Conservation (phyloP, 805 yeast species). For the Debaryomyces castellii region DNA sequence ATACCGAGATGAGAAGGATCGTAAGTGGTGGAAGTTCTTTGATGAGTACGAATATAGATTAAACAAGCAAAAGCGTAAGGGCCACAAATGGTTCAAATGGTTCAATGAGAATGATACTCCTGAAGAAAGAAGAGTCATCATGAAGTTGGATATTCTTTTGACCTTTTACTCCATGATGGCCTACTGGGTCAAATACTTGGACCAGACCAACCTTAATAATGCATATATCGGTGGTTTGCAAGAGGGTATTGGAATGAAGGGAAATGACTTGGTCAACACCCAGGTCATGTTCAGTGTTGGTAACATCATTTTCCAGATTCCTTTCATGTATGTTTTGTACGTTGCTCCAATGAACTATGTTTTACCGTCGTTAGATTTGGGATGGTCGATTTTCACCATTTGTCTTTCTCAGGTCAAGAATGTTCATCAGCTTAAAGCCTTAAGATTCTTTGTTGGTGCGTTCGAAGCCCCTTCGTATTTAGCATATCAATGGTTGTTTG, state of each 20-base stretch:
- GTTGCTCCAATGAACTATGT: conserved; percentile 51
- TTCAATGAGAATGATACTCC: conserved; percentile 41
- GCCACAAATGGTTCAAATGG: conserved; percentile 42
- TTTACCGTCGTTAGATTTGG: conserved; percentile 52
- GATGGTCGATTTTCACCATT: conserved; percentile 65
- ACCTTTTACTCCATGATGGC: conserved; percentile 28
- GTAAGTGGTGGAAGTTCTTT: conserved; percentile 25
- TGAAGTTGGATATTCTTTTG: conserved; percentile 22
- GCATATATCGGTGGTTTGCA: conserved; percentile 65
- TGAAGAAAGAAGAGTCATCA: conserved; percentile 20
- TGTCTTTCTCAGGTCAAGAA: conserved; percentile 47
- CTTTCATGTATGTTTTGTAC: conserved; percentile 54
- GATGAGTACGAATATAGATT: conserved; percentile 57
- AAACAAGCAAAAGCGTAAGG: conserved; percentile 21
- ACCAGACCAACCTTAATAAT: conserved; percentile 53
- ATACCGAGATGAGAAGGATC: conserved; percentile 24
- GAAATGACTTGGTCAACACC: conserved; percentile 56
- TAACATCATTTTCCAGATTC: conserved; percentile 56
- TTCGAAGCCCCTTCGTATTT: conserved; percentile 56
- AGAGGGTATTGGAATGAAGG: conserved; percentile 51
- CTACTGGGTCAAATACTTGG: conserved; percentile 65
- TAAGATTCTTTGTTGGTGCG: conserved; percentile 61
- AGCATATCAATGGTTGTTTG: conserved; percentile 40
- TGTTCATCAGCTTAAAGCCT: conserved; percentile 49
- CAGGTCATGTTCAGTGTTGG: conserved; percentile 59